A percentile compares a stretch with the other conserved stretches of the same genome.
Conservation (phyloP, 2,329 filamentous ascomycete genomes). For the Scedosporium apiospermum region DNA sequence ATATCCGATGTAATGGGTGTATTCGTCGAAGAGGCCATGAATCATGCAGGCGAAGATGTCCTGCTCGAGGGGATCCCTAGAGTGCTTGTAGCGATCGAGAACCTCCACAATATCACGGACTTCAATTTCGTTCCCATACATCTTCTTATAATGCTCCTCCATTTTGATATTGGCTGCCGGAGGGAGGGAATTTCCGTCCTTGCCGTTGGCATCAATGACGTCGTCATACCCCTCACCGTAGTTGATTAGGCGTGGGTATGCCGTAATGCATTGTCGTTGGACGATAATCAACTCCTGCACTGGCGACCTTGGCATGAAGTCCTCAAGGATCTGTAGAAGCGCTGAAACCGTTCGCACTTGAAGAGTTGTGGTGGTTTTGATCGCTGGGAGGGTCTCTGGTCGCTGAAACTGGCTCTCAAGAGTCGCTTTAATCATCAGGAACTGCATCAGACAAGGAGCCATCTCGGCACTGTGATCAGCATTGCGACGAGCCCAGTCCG, state of each 20-base stretch:
- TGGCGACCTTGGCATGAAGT: conserved; percentile 50
- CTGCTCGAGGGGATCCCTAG: conserved; percentile 73
- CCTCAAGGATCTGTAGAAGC: conserved; percentile 69
- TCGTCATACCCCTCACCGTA: conserved; percentile 90
- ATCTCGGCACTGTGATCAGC: conserved; percentile 59
- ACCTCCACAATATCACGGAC: conserved; percentile 78
- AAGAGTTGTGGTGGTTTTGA: conserved; percentile 61
- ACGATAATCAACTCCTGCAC: conserved; percentile 65
- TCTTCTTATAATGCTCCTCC: conserved; percentile 96
- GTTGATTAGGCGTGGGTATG: conserved; percentile 91
- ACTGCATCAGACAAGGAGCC: conserved; percentile 63
- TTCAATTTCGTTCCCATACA: conserved; percentile 88
- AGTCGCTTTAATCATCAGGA: conserved; percentile 74
- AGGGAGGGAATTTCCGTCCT: conserved; percentile 71
- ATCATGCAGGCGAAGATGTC: conserved; percentile 99
- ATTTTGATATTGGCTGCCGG: conserved; percentile 76
- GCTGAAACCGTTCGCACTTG: conserved; percentile 78
- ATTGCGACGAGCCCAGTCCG: conserved; percentile 69
- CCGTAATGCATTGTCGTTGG: conserved; percentile 81
- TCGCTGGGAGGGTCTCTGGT: conserved; percentile 47
- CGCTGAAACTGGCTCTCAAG: conserved; percentile 70
- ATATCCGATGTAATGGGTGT: conserved; percentile 89
- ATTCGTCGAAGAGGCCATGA: conserved; percentile 94
- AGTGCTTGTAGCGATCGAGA: conserved; percentile 80
- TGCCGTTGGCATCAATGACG: conserved; percentile 77